Base-by-base conservation (phyloP, 2,329 filamentous ascomycete genomes). In the Fusarium tuaranense region DNA sequence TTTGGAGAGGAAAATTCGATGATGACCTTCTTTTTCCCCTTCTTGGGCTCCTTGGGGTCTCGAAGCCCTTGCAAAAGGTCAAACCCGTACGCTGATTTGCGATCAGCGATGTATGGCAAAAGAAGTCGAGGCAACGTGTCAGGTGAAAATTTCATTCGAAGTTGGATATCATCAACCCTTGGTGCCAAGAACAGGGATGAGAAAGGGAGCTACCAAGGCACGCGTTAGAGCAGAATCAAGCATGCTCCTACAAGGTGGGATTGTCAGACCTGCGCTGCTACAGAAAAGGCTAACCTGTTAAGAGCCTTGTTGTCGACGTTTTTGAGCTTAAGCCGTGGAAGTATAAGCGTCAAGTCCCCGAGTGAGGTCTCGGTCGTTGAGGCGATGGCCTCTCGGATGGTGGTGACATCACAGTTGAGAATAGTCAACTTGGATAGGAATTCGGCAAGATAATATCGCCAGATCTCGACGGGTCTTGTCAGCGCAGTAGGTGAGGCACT, bases 1-100 rank as follows among this genome's bases (percentile, higher is more conserved):
- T 95, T 95, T 34, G 93, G 92, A 9, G 91, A 93, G 1, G 91
- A 93, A 82, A 94, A 94, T 76, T 94, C 93, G 70, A 94, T 87
- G 51, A 94, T 86, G 53, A 92, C 87, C 78, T 57, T 71, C 41
- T 70, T 74, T 22, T 64, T 64, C 10, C 65, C 55, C 38, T 38
- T 59, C n/a, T 57, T 59, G 8, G 44, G 39, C 22, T 34, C 51
- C 4, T 27, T 44, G 13, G 44, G 20, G 30, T 73, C 63, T 13
- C 20, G 48, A 7, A 67, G 30, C 10, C 71, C 71, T 36, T 64
- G 60, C 3, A 63, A 65, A 13, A 30, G 20, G 38, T 71, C 65
- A 14, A 71, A 46, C 0, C 71, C 71, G 36, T 73, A 73, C 3
- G 30, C 10, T 2, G 57, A 55, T 18, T 55, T 55, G 12, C 67